Base-by-base conservation (phyloP, 176 grass and related monocot species). In the Luzula sylvatica region DNA sequence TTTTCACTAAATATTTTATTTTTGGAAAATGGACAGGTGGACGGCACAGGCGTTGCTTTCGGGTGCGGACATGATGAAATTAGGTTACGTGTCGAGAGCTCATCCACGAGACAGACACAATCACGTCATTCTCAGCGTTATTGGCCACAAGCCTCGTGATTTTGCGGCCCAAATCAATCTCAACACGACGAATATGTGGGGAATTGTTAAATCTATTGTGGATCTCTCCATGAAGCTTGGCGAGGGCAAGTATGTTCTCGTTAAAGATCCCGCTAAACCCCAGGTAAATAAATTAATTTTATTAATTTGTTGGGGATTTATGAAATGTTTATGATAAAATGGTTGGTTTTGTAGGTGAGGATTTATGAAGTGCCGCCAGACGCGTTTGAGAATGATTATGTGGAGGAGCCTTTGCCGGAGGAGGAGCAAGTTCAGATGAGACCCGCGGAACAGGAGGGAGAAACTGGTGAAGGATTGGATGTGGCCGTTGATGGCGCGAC, bases 101-200 rank as follows among this genome's bases (percentile, higher is more conserved):
- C 76, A 90, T 11, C 69, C 80, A 7, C 76, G 86, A 32, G 86
- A 90, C 56, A 80, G 79, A 58, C 79, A 74, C 76, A 90, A 84
- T 50, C 86, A 90, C 19, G 67, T 69, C 3, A 59, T 90, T 15
- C 86, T 90, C 26, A 77, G 67, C 47, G 80, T 90, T 25, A 84
- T 84, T 26, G 86, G 86, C 2, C 80, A 84, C 68, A 90, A 90
- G 58, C 86, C 86, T 5, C 82, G 65, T 7, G 86, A 90, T 61
- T 90, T 90, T 61, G 86, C 86, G 12, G 16, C 86, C 1, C 86
- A 90, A 65, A 90, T 90, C 47, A 90, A 90, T 23, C 68, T 90
- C 24, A 90, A 90, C 68, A 90, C 86, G 12, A 17, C 76, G 5
- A 90, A 90, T 72, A 90, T 90, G 86, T 90, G 86, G 86, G 86